Base-by-base conservation (phyloP, 352 stramenopile species). In the Blastocystis sp. region DNA sequence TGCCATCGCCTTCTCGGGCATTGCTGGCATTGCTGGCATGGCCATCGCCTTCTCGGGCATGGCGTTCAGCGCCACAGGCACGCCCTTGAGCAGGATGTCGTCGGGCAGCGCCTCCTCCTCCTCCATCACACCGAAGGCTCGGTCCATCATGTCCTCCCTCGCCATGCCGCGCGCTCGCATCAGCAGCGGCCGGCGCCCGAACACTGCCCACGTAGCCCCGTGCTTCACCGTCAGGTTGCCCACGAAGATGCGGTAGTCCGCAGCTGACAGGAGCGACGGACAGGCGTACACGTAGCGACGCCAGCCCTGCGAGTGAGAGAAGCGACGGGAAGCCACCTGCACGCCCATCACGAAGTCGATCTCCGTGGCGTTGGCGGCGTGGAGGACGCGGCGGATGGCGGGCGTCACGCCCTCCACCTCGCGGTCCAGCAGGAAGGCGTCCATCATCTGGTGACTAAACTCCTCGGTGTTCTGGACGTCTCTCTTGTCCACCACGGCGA, bases 401-500 rank as follows among this genome's bases (percentile, higher is more conserved):
- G 34, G 17, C 28, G 64, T 74, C 21, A 74, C 17, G 28, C 45
- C 28, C 17, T 24, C 10, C 14, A 74, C 34, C 43, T 74, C 64
- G 17, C 10, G 21, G 17, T 11, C 10, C 3, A 74, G 42, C 11
- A 74, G 34, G 64, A 74, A 74, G 10, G 7, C 64, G 34, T 74
- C 64, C 64, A 74, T 74, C 64, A 74, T 74, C 34, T 74, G 64
- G 42, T 74, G 34, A 17, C 34, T 43, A 4, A 74, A 74, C 40
- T 74, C 43, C 1, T 45, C 64, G 21, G 45, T 34, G 42, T 74
- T 74, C 21, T 74, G 17, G 64, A 74, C 40, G 42, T 74, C 40
- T 28, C 21, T 43, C 34, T 74, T 74, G 42, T 74, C 64, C 7
- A 74, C 21, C 17, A 74, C 64, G 1, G 34, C 10, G 7, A 74